These are phyloP conservation scores for Juglanconis oblonga DNA, from an alignment of 2,329 filamentous ascomycete genomes.

Conservation along the genomic window DNA sequence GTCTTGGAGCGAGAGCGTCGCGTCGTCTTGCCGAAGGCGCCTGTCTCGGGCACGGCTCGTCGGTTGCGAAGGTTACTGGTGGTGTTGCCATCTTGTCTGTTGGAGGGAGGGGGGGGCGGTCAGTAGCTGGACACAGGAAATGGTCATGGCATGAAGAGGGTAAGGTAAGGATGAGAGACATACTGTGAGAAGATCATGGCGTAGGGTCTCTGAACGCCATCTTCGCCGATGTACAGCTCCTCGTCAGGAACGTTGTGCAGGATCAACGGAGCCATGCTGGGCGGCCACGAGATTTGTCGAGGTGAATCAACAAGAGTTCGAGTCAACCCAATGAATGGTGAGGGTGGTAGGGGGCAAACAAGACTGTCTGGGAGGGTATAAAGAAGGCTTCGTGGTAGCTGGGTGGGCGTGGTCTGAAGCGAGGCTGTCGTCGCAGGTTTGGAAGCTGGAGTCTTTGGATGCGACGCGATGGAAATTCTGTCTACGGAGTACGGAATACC, in stretches of 20 bases:
- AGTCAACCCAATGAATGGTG: neutral
- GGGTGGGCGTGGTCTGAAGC: neutral
- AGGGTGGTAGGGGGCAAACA: neutral
- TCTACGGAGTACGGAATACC: neutral
- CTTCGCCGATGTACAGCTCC: conserved; percentile 63
- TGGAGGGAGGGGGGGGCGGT: neutral
- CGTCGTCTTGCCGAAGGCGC: conserved; percentile 66
- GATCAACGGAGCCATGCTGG: conserved; percentile 60
- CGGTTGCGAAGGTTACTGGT: conserved; percentile 46
- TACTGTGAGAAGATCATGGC: conserved; percentile 66
- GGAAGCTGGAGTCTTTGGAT: neutral
- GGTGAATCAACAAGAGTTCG: neutral
- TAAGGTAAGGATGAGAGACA: neutral
- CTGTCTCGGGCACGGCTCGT: conserved; percentile 56
- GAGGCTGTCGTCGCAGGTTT: neutral
- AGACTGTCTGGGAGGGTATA: neutral
- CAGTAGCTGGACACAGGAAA: conserved; percentile 6
- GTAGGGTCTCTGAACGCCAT: conserved; percentile 63
- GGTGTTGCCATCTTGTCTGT: conserved; percentile 52
- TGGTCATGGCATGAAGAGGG: conserved; percentile 11
- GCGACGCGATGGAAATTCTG: conserved; percentile 14
- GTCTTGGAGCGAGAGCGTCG: conserved; percentile 61
- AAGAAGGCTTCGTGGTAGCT: neutral
- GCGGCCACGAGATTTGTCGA: neutral
- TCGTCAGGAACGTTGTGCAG: conserved; percentile 68